Percentiles rank a stretch among this genome's conserved stretches.
Conservation (phyloP, 495 filamentous ascomycete species). For the Immersiella caudata region DNA sequence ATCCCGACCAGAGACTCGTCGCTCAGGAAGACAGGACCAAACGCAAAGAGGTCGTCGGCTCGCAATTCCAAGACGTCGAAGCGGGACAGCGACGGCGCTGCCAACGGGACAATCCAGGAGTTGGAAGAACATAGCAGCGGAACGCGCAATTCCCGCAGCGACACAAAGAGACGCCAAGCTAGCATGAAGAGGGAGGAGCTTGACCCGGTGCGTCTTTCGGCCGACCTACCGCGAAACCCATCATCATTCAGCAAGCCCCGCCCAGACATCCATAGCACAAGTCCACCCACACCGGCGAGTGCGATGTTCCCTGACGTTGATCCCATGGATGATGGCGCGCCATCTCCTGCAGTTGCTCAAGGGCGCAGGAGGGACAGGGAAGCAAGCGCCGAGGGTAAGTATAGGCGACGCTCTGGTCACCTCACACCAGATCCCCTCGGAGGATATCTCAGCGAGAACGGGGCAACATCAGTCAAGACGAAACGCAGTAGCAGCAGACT, state of each 20-base stretch:
- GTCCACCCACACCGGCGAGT: constrained; percentile 28
- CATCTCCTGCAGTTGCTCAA: constrained; percentile 67
- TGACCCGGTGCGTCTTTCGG: constrained; percentile 35
- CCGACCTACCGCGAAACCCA: constrained; percentile 27
- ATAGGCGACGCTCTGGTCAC: constrained; percentile 45
- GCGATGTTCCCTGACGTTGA: constrained; percentile 34
- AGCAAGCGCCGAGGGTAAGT: constrained; percentile 38
- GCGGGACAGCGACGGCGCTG: constrained; percentile 41
- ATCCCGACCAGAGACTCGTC: constrained; percentile 73
- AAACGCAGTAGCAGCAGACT: constrained; percentile 53
- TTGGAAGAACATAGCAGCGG: constrained; percentile 33
- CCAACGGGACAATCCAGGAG: constrained; percentile 43
- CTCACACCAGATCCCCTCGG: constrained; percentile 47
- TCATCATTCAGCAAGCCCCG: constrained; percentile 24
- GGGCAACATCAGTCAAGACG: constrained; percentile 36
- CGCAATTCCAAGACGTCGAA: constrained; percentile 43
- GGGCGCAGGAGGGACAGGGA: constrained; percentile 52
- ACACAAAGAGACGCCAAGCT: constrained; percentile 31
- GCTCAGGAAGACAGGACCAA: constrained; percentile 57
- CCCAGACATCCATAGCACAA: constrained; percentile 26
- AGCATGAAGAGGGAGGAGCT: constrained; percentile 24
- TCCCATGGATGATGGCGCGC: constrained; percentile 63
- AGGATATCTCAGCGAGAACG: constrained; percentile 46
- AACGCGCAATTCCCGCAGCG: constrained; percentile 20
- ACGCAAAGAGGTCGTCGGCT: constrained; percentile 45